Evolutionary conservation across 108 stramenopile species (phyloP), one percentile per base, ranked within the genome.

Genomic region (Pseudonitzschia delicatissima): DNA sequence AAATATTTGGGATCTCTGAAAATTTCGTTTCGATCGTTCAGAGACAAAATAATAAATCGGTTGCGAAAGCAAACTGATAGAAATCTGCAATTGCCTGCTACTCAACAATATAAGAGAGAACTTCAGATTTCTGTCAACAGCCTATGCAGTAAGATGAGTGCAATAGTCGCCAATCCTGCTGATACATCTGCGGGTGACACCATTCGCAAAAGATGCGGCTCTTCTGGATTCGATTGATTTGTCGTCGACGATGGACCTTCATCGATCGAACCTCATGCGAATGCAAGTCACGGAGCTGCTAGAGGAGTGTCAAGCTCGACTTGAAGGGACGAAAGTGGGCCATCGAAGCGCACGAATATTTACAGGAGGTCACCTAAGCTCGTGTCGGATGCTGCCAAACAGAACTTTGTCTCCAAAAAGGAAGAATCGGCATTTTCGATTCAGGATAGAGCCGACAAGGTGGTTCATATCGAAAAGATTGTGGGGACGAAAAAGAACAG

Each of bases 261-360:
- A 83, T 59, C 72, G 78, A 44, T 78, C 86, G 33, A 93, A 90
- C 68, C 67, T 93, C 26, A 66, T 93, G 45, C 75, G 88, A 36
- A 68, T 93, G 34, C 85, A 90, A 73, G 67, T 78, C 5, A 20
- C 79, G 5, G 83, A 88, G 55, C 74, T 90, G 8, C 57, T 93
- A 35, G 66, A 84, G 32, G 92, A 90, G 65, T 87, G 86, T 49
- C 44, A 57, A 28, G 57, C 80, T 45, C 45, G 65, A 39, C 33
- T 82, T 20, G n/a, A 65, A 73, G 17, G 21, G 23, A 55, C 13
- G 29, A 21, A 73, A 74, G 39, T 88, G 91, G 91, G 62, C 74
- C 34, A 48, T 70, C 21, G 53, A 36, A 0, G 87, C 77, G 5
- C 60, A 78, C 29, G 64, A 66, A 9, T 92, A 88, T 47, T 45